These are phyloP conservation scores for Phallus indusiatus DNA, from an alignment of 768 basidiomycete species.

Conservation along the genomic window DNA sequence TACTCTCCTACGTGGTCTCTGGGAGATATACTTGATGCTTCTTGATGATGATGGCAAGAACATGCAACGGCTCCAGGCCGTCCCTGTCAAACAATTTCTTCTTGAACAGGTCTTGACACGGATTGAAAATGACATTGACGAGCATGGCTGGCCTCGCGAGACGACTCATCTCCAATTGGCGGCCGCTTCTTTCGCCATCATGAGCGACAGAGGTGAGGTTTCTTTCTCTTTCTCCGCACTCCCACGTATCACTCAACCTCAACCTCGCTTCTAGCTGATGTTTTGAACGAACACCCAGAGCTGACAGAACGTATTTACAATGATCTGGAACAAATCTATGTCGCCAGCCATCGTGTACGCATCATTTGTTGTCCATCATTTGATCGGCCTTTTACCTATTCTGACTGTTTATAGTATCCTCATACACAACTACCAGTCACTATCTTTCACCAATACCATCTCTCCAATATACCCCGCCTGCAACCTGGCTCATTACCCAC, in stretches of 20 bases:
- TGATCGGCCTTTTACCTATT: not conserved
- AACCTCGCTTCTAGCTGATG: not conserved
- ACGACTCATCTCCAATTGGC: not conserved
- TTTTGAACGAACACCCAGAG: not conserved
- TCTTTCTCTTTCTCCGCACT: not conserved
- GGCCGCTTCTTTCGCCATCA: not conserved
- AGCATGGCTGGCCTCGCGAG: slow-evolving; percentile 2
- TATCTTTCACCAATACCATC: not conserved
- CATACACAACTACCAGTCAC: slow-evolving; percentile 3
- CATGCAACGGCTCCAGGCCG: not conserved
- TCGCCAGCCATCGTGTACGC: slow-evolving; percentile 1
- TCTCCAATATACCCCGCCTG: not conserved
- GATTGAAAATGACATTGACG: not conserved
- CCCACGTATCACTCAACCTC: not conserved
- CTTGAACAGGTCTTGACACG: not conserved
- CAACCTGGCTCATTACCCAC: not conserved
- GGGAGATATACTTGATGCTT: slow-evolving; percentile 5
- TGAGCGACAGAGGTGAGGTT: slow-evolving; percentile 1
- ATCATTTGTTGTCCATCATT: not conserved
- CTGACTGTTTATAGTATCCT: not conserved
- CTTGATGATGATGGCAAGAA: slow-evolving; percentile 7
- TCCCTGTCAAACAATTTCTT: not conserved
- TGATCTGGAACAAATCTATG: not conserved
- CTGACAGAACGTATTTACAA: not conserved
- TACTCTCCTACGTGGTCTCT: not conserved